Conservation (phyloP, 2,329 filamentous ascomycete genomes). For the Fusarium nanum region DNA sequence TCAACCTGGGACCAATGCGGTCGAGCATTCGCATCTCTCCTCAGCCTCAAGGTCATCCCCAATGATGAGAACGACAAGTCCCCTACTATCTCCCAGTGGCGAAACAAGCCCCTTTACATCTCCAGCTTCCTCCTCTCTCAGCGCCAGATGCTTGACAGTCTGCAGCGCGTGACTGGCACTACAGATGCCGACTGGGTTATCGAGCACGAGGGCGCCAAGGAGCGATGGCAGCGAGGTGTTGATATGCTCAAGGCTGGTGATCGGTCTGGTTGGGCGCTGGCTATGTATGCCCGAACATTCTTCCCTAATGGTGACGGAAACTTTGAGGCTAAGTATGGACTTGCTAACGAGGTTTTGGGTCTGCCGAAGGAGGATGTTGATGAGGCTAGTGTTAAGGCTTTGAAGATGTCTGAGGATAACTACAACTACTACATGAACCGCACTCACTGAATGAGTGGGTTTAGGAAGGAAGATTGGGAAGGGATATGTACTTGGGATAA, state of each 20-base stretch:
- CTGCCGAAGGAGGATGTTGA: conserved; percentile 70
- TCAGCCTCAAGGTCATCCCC: conserved; percentile 60
- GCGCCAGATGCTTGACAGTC: conserved; percentile 71
- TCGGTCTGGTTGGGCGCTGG: conserved; percentile 56
- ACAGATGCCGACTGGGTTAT: conserved; percentile 65
- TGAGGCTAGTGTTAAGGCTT: conserved; percentile 61
- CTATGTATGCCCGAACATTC: conserved; percentile 69
- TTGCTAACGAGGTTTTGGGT: conserved; percentile 64
- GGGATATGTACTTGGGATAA: no score
- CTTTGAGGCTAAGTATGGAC: conserved; percentile 53
- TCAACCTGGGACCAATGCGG: conserved; percentile 71
- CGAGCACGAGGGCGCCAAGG: conserved; percentile 56
- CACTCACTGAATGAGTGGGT: not conserved
- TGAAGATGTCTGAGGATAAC: conserved; percentile 53
- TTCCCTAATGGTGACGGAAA: conserved; percentile 56
- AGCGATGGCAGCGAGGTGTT: conserved; percentile 62
- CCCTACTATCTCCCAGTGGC: conserved; percentile 45
- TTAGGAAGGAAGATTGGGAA: not conserved
- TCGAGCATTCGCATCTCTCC: conserved; percentile 62
- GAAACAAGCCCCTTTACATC: conserved; percentile 62
- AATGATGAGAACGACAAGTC: conserved; percentile 52
- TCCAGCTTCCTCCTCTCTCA: conserved; percentile 70
- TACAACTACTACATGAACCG: conserved; percentile 43
- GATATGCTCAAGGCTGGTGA: conserved; percentile 57
- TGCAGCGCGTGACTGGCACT: conserved; percentile 68